A percentile compares a stretch with the other conserved stretches of the same genome.
These are phyloP conservation scores for Scheffersomyces spartinae DNA, from an alignment of 805 yeast genomes.

Conservation along the genomic window DNA sequence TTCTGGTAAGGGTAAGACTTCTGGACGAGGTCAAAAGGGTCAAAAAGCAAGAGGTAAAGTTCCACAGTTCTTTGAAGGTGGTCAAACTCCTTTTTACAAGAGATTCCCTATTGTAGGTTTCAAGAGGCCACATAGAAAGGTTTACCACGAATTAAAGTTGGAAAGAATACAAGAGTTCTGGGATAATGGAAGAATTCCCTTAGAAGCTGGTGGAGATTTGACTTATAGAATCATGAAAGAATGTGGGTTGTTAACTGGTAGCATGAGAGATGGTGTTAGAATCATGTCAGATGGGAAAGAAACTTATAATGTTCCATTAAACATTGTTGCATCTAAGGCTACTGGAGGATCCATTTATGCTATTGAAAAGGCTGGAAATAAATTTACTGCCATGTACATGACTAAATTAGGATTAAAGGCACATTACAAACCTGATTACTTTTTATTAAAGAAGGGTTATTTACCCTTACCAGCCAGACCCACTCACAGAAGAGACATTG, in stretches of 20 bases:
- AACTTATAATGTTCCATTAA: conserved; percentile 45
- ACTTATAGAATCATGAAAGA: conserved; percentile 71
- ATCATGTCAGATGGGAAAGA: conserved; percentile 55
- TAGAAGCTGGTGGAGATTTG: conserved; percentile 50
- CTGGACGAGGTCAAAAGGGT: conserved; percentile 98
- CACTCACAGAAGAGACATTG: conserved; percentile 66
- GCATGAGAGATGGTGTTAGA: conserved; percentile 70
- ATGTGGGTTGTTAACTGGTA: conserved; percentile 61
- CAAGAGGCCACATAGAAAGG: conserved; percentile 47
- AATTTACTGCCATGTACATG: conserved; percentile 62
- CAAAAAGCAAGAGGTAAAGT: conserved; percentile 92
- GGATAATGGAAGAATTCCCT: conserved; percentile 49
- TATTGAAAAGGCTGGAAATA: conserved; percentile 65
- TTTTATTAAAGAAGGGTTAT: conserved; percentile 59
- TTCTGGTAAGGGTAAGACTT: conserved; percentile 84
- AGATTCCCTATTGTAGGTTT: conserved; percentile 85
- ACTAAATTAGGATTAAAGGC: conserved; percentile 55
- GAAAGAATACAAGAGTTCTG: conserved; percentile 61
- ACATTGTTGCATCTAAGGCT: conserved; percentile 77
- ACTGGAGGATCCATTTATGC: conserved; percentile 60
- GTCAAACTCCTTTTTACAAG: conserved; percentile 87
- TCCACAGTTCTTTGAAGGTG: conserved; percentile 95
- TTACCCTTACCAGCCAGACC: conserved; percentile 84
- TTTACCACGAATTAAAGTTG: conserved; percentile 51
- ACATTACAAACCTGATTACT: conserved; percentile 65